Conservation (phyloP, 305 asterid genomes). For the Fraxinus paxiana region DNA sequence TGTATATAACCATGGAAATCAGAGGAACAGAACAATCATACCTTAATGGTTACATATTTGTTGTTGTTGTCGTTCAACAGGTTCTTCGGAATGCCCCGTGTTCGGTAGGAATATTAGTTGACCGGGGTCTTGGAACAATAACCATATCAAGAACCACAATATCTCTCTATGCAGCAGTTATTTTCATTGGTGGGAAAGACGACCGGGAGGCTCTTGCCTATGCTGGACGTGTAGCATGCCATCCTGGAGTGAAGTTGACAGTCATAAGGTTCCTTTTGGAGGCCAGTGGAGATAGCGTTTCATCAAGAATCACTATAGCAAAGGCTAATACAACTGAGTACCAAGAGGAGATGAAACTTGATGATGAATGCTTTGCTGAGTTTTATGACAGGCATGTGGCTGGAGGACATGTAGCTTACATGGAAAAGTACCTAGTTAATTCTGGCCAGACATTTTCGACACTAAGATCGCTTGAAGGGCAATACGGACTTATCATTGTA, state of each 20-base stretch:
- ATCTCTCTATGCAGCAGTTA: conserved; percentile 72
- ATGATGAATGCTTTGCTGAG: conserved; percentile 85
- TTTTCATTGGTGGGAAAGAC: conserved; percentile 90
- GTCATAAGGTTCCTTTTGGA: conserved; percentile 79
- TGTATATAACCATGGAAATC: background rate
- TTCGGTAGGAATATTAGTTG: conserved; percentile 77
- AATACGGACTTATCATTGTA: conserved; percentile 74
- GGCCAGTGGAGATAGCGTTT: conserved; percentile 58
- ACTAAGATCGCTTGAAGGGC: conserved; percentile 69
- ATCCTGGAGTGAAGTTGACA: conserved; percentile 79
- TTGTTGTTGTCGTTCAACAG: conserved; percentile 23
- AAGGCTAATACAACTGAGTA: conserved; percentile 60
- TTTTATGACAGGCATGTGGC: conserved; percentile 81
- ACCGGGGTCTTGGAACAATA: conserved; percentile 72
- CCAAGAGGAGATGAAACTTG: conserved; percentile 78
- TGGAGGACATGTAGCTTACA: conserved; percentile 71
- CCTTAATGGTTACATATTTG: background rate
- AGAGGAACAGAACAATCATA: background rate
- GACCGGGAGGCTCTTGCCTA: conserved; percentile 80
- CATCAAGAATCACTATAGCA: conserved; percentile 65
- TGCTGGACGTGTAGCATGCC: conserved; percentile 81
- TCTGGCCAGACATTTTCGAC: conserved; percentile 92
- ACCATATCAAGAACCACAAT: conserved; percentile 46
- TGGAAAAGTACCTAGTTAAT: conserved; percentile 81
- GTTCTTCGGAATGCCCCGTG: conserved; percentile 85